A percentile compares a stretch with the other conserved stretches of the same genome.
These are phyloP conservation scores for Clavispora vitiphila DNA, from an alignment of 805 yeast genomes.

Conservation along the genomic window DNA sequence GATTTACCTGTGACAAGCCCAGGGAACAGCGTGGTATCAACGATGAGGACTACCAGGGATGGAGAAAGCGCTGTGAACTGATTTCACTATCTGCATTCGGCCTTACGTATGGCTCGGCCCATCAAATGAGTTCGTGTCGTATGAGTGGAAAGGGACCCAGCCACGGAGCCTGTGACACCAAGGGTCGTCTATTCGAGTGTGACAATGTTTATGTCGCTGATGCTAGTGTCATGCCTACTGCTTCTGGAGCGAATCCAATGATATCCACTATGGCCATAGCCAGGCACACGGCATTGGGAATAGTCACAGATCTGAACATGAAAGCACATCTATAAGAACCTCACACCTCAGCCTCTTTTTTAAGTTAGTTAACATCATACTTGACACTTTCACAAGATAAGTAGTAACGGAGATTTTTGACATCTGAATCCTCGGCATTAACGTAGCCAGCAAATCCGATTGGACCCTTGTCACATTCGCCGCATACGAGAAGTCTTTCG, in stretches of 20 bases:
- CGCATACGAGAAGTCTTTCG: slow-evolving; percentile 57
- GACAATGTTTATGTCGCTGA: slow-evolving; percentile 46
- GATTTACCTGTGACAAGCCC: slow-evolving; percentile 32
- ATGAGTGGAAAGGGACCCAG: slow-evolving; percentile 44
- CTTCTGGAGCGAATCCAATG: slow-evolving; percentile 55
- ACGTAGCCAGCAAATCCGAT: slow-evolving; percentile 58
- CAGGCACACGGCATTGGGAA: slow-evolving; percentile 34
- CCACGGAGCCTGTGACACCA: slow-evolving; percentile 39
- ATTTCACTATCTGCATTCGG: slow-evolving; percentile 26
- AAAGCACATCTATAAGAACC: slow-evolving; percentile 15
- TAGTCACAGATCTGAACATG: slow-evolving; percentile 28
- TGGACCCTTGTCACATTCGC: slow-evolving; percentile 78
- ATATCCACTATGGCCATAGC: slow-evolving; percentile 44
- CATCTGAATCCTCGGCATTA: slow-evolving; percentile 24
- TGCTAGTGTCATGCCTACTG: slow-evolving; percentile 46
- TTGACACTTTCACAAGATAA: slow-evolving; percentile 44
- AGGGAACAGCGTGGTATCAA: slow-evolving; percentile 32
- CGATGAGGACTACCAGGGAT: slow-evolving; percentile 40
- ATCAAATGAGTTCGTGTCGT: slow-evolving; percentile 50
- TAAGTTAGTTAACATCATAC: slow-evolving; percentile 21
- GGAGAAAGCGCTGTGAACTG: slow-evolving; percentile 28
- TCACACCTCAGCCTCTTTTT: too few relatives aligned
- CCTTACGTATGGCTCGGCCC: slow-evolving; percentile 42
- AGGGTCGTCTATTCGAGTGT: slow-evolving; percentile 46
- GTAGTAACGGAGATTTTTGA: slow-evolving; percentile 37